Percentiles rank a stretch among this genome's conserved stretches.
These are phyloP conservation scores for Coniochaeta sp. DNA, from an alignment of 2,329 filamentous ascomycete genomes.

Conservation along the genomic window DNA sequence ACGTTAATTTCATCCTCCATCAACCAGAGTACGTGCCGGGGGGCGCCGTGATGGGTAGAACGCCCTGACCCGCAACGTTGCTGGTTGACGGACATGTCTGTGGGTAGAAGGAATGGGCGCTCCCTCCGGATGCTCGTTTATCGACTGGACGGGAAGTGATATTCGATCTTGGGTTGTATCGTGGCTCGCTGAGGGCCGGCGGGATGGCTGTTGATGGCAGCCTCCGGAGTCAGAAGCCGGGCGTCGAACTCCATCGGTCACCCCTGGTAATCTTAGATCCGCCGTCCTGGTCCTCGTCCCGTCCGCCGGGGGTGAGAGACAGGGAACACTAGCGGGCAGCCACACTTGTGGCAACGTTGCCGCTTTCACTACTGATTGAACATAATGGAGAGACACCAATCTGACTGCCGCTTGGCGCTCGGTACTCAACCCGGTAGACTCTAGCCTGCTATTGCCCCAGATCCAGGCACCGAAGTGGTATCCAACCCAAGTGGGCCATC, in stretches of 20 bases:
- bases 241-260: neutral
- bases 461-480: neutral
- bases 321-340: neutral
- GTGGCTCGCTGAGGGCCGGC: neutral
- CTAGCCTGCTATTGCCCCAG: neutral
- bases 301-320: neutral
- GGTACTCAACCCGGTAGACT: neutral
- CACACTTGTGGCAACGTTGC: constrained; percentile 4
- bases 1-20: constrained; percentile 4
- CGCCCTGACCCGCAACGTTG: constrained; percentile 2
- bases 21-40: neutral
- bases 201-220: neutral
- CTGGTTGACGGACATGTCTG: neutral
- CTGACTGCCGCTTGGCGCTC: neutral
- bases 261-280: neutral
- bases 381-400: neutral
- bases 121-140: neutral
- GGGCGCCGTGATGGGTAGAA: neutral
- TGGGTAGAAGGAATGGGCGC: neutral
- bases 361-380: neutral
- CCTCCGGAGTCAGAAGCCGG: neutral
- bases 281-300: neutral
- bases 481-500: neutral
- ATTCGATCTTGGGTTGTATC: neutral
- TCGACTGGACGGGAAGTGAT: neutral